Conservation (phyloP, 345 rosid genomes). For the Eutrema japonicum region DNA sequence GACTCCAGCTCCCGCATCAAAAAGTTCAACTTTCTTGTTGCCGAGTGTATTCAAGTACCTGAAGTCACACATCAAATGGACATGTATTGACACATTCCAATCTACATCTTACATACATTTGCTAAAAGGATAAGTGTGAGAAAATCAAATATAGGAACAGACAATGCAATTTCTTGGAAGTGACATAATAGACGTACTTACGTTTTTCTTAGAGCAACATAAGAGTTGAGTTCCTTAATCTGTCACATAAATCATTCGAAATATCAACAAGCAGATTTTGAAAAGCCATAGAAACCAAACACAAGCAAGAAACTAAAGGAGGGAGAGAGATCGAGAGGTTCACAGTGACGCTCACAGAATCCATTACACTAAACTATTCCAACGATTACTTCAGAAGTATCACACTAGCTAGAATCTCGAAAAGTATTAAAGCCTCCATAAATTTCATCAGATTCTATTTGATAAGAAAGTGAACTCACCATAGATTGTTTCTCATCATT, state of each 20-base stretch:
- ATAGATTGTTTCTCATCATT: conserved; percentile 96
- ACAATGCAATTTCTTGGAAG: not conserved
- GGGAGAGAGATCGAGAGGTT: not conserved
- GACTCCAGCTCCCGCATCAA: conserved; percentile 82
- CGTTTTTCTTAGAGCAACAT: conserved; percentile 91
- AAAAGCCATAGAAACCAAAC: conserved; percentile 7
- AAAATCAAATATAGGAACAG: not conserved
- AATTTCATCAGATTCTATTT: not conserved
- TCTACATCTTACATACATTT: not conserved
- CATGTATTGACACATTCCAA: not conserved
- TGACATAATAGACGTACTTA: conserved; percentile 45
- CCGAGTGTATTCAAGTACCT: conserved; percentile 81
- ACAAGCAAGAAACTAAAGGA: conserved; percentile 17
- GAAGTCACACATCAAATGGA: conserved; percentile 37
- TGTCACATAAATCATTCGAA: conserved; percentile 44
- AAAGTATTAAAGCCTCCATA: not conserved
- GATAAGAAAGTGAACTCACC: conserved; percentile 51
- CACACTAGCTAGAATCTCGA: not conserved
- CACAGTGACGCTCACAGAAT: not conserved
- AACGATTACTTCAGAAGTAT: not conserved
- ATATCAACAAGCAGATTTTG: conserved; percentile 20
- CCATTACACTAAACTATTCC: not conserved
- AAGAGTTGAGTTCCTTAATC: conserved; percentile 94
- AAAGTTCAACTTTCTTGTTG: conserved; percentile 81
- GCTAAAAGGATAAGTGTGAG: not conserved